A percentile compares a stretch with the other conserved stretches of the same genome.
These are phyloP conservation scores for Deinandra increscens DNA, from an alignment of 129 eudicot genomes.

Conservation along the genomic window DNA sequence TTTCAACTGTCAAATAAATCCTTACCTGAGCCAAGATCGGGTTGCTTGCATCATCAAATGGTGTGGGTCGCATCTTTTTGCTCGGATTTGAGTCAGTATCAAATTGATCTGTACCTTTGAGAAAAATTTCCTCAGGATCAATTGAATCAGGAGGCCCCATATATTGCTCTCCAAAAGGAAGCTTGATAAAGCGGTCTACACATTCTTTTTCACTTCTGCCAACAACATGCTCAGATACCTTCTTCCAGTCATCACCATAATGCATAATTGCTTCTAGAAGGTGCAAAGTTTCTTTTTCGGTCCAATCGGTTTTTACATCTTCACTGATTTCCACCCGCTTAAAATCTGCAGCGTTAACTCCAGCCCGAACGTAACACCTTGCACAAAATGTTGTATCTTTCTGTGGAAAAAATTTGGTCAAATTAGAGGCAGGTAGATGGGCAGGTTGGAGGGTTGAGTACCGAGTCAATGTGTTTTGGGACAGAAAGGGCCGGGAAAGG, in stretches of 20 bases:
- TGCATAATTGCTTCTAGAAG: slow-evolving; percentile 93
- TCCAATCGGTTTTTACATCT: slow-evolving; percentile 73
- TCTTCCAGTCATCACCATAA: slow-evolving; percentile 94
- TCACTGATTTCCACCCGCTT: slow-evolving; percentile 89
- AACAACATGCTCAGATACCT: slow-evolving; percentile 75
- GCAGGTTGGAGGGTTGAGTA: background rate
- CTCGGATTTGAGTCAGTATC: slow-evolving; percentile 33
- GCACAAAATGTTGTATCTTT: slow-evolving; percentile 79
- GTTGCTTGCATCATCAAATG: slow-evolving; percentile 96
- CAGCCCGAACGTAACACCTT: slow-evolving; percentile 83
- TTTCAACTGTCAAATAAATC: background rate
- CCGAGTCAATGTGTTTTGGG: background rate
- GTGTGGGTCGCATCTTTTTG: slow-evolving; percentile 70
- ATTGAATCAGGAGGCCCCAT: slow-evolving; percentile 61
- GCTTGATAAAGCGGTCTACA: slow-evolving; percentile 79
- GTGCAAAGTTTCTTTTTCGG: slow-evolving; percentile 84
- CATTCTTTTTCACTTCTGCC: slow-evolving; percentile 89
- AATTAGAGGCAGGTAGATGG: background rate
- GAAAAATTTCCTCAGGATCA: slow-evolving; percentile 42
- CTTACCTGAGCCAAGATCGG: slow-evolving; percentile 95
- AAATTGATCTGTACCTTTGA: slow-evolving; percentile 24
- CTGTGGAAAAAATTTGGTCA: slow-evolving; percentile 31
- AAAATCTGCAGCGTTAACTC: slow-evolving; percentile 60
- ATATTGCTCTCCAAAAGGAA: slow-evolving; percentile 88
- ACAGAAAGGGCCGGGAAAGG: background rate